Evolutionary conservation across 2,329 filamentous ascomycete species (phyloP).

Genomic region (Trichoderma sp.): DNA sequence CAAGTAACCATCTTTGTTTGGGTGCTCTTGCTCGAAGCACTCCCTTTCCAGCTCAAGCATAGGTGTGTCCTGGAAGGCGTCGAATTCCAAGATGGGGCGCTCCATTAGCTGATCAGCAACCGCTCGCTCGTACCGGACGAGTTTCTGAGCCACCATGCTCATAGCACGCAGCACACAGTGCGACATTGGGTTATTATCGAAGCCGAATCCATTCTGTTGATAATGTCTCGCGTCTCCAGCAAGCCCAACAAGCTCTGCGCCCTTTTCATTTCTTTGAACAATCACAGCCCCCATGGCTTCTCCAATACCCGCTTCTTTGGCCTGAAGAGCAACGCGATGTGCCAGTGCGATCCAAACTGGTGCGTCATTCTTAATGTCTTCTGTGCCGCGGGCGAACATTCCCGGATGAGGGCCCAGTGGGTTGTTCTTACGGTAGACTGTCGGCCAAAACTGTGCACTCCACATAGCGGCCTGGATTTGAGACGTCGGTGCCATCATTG

Average conservation of each 20-base stretch:
- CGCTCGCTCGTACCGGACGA: slow-evolving; percentile 57
- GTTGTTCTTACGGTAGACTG: slow-evolving; percentile 83
- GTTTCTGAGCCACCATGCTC: slow-evolving; percentile 75
- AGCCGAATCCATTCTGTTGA: slow-evolving; percentile 49
- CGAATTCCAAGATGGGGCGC: slow-evolving; percentile 52
- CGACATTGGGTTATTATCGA: slow-evolving; percentile 71
- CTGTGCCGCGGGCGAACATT: slow-evolving; percentile 68
- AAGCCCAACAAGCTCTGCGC: slow-evolving; percentile 65
- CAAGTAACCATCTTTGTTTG: slow-evolving; percentile 78
- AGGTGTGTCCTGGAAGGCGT: slow-evolving; percentile 68
- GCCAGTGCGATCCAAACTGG: slow-evolving; percentile 70
- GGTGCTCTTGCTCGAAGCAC: slow-evolving; percentile 66
- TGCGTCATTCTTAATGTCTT: slow-evolving; percentile 66
- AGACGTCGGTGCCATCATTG: slow-evolving; percentile 72
- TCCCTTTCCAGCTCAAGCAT: slow-evolving; percentile 66
- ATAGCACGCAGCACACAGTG: slow-evolving; percentile 79
- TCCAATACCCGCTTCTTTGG: slow-evolving; percentile 60
- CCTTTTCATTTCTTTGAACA: slow-evolving; percentile 61
- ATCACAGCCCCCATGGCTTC: slow-evolving; percentile 75
- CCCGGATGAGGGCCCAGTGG: slow-evolving; percentile 82
- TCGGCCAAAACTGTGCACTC: slow-evolving; percentile 79
- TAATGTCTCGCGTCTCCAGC: slow-evolving; percentile 76
- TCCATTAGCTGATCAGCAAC: slow-evolving; percentile 40
- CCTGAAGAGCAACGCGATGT: slow-evolving; percentile 61
- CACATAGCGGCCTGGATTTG: slow-evolving; percentile 73